Evolutionary conservation across 805 yeast species (phyloP).

Genomic region (Tetrapisispora taiwanensis): DNA sequence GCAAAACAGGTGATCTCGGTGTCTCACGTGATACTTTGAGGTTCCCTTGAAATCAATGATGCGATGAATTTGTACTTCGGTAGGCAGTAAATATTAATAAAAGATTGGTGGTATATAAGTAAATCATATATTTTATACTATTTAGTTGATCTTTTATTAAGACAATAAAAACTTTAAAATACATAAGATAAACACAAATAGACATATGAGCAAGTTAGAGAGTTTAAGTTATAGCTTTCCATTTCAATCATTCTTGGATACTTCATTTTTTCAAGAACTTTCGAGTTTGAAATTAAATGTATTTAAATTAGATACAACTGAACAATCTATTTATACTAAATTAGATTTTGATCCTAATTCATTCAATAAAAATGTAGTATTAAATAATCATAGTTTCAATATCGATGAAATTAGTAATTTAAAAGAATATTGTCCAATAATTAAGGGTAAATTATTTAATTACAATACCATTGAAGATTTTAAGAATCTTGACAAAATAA

Average conservation of each 20-base stretch:
- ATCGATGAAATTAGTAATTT: constrained; percentile 17
- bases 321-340: constrained; percentile 20
- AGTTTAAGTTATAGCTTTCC: constrained; percentile 31
- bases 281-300: constrained; percentile 65
- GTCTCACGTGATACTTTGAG: too few species aligned
- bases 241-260: constrained; percentile 66
- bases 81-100: too few species aligned
- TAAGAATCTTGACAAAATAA: constrained; percentile 53
- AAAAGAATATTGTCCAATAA: constrained; percentile 4
- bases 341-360: constrained; percentile 18
- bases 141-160: too few species aligned
- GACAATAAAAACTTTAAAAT: too few species aligned
- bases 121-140: too few species aligned
- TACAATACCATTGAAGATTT: constrained; percentile 83
- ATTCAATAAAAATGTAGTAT: constrained; percentile 13
- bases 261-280: constrained; percentile 74
- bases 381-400: constrained; percentile 22
- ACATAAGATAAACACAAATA: too few species aligned
- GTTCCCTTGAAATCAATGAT: too few species aligned
- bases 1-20: too few species aligned
- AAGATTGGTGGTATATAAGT: background rate
- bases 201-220: background rate
- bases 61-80: too few species aligned
- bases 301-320: constrained; percentile 41
- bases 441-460: constrained; percentile 41